Conservation (phyloP, 108 stramenopile species). For the Cyclotella cryptica region DNA sequence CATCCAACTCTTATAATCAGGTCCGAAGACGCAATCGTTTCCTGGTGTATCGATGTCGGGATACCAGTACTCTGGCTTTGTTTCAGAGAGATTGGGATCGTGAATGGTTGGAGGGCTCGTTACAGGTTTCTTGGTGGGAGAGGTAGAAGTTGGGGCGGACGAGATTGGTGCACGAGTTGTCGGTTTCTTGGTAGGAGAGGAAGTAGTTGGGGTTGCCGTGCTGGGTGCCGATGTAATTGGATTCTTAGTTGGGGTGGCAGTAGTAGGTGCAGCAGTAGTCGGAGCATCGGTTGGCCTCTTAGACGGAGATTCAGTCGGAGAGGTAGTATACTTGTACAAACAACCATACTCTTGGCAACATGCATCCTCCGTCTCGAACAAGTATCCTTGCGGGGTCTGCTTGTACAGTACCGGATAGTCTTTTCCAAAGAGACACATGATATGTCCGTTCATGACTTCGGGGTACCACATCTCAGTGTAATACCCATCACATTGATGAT, state of each 20-base stretch:
- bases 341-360: slow-evolving; percentile 20
- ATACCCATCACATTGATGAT: slow-evolving; percentile 13
- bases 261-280: neutral
- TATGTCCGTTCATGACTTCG: slow-evolving; percentile 8
- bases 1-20: slow-evolving; percentile 6
- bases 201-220: neutral
- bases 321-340: neutral
- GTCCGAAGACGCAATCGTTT: slow-evolving; percentile 12
- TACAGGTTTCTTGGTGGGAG: neutral
- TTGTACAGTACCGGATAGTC: slow-evolving; percentile 3
- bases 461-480: slow-evolving; percentile 23
- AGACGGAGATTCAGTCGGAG: neutral
- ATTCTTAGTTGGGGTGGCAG: neutral
- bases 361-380: slow-evolving; percentile 10
- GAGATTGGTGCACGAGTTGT: neutral
- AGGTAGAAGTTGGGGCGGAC: neutral
- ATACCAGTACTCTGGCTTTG: slow-evolving; percentile 2
- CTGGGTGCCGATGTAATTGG: neutral
- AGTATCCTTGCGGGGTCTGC: neutral
- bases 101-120: neutral
- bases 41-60: neutral
- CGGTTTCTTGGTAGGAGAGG: neutral
- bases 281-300: neutral
- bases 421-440: slow-evolving; percentile 10
- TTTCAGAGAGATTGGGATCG: neutral